Conservation (phyloP, 805 yeast species). For the Tetrapisispora fleetii region DNA sequence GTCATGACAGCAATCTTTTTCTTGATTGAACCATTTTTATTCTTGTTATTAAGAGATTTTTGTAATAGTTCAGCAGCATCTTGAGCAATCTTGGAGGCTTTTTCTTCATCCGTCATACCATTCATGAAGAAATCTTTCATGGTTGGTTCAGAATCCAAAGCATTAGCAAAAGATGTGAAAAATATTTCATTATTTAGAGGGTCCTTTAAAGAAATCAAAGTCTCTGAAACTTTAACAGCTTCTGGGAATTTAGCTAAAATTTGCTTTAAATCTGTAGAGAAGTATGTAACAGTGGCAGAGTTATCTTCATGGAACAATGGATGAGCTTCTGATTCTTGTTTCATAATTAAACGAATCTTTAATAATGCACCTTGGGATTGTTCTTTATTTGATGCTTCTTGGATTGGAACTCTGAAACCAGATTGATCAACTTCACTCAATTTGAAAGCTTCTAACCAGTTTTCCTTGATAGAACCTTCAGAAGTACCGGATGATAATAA, state of each 20-base stretch:
- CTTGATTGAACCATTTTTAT: conserved; percentile 10
- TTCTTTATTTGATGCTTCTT: conserved; percentile 32
- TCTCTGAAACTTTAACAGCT: conserved; percentile 15
- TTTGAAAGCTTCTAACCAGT: conserved; percentile 67
- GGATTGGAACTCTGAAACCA: conserved; percentile 51
- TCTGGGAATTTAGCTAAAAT: conserved; percentile 17
- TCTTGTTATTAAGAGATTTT: conserved; percentile 7
- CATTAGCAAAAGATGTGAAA: conserved; percentile 39
- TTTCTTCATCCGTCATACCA: conserved; percentile 6
- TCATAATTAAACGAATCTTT: conserved; percentile 37
- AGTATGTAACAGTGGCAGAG: conserved; percentile 28
- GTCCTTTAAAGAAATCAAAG: conserved; percentile 33
- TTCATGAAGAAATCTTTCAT: conserved; percentile 17
- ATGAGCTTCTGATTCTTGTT: conserved; percentile 23
- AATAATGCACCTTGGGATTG: conserved; percentile 39
- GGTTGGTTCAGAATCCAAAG: conserved; percentile 27
- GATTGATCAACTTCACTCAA: conserved; percentile 44
- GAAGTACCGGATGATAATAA: conserved; percentile 44
- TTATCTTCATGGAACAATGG: conserved; percentile 3
- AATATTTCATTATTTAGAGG: conserved; percentile 59
- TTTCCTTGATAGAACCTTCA: conserved; percentile 54
- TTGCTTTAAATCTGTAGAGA: conserved; percentile 32
- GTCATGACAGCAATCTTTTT: conserved; percentile 83
- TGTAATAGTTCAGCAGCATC: conserved; percentile 15
- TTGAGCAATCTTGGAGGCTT: conserved; percentile 6